Evolutionary conservation across 2,329 filamentous ascomycete species (phyloP).

Genomic region (Apiospora hydei): DNA sequence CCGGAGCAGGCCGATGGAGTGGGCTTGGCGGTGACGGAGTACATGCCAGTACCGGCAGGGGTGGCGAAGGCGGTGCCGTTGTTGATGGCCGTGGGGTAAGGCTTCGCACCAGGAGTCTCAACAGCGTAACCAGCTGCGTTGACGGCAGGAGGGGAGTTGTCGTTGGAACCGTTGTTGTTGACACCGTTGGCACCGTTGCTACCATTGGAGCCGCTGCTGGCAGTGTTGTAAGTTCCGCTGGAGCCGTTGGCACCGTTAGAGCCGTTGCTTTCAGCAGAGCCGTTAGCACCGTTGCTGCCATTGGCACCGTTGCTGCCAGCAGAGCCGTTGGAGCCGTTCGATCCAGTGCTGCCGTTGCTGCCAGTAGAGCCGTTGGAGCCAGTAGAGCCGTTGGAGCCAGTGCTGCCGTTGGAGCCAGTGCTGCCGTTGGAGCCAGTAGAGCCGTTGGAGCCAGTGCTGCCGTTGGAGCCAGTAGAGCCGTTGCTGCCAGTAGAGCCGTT

Average conservation of each 20-base stretch:
- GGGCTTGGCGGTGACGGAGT: constrained; percentile 54
- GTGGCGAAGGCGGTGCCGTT: constrained; percentile 68
- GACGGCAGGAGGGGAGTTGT: constrained; percentile 45
- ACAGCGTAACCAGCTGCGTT: constrained; percentile 59
- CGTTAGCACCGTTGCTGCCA: background rate
- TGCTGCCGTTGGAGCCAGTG: background rate
- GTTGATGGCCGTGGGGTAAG: constrained; percentile 74
- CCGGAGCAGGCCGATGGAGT: constrained; percentile 27
- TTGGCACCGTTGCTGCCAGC: background rate
- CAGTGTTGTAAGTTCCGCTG: constrained; percentile 50
- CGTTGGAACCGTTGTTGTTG: constrained; percentile 54
- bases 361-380: background rate
- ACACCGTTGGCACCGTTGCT: background rate
- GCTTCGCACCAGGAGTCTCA: constrained; percentile 51
- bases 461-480: too few species aligned
- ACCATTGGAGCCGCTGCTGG: background rate
- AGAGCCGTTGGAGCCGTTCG: background rate
- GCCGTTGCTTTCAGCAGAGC: background rate
- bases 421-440: background rate
- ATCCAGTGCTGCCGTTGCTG: constrained; percentile 29
- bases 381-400: background rate
- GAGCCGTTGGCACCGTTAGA: constrained; percentile 61
- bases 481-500: constrained; percentile 49
- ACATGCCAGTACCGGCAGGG: constrained; percentile 70
- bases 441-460: background rate